Conservation (phyloP, 345 rosid genomes). For the Citrus inodora region DNA sequence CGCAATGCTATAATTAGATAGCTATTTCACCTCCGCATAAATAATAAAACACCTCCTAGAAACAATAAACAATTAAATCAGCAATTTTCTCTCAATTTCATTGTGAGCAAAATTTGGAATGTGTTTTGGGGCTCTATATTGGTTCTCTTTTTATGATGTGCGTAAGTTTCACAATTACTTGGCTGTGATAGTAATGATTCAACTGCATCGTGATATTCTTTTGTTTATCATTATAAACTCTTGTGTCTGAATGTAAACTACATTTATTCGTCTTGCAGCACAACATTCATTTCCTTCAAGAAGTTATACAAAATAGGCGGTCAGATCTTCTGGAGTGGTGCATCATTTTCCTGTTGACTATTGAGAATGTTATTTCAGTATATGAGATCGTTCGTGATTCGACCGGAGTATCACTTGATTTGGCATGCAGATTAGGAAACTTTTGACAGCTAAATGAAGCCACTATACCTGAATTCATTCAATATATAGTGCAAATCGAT, state of each 20-base stretch:
- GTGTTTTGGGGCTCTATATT: background rate
- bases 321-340: conserved; percentile 89
- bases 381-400: conserved; percentile 68
- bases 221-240: background rate
- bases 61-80: background rate
- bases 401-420: conserved; percentile 26
- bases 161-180: background rate
- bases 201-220: background rate
- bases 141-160: background rate
- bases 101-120: background rate
- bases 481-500: background rate
- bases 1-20: background rate
- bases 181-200: background rate
- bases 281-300: conserved; percentile 90
- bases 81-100: background rate
- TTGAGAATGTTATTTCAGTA: conserved; percentile 67
- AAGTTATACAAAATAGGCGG: conserved; percentile 76
- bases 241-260: background rate
- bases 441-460: background rate
- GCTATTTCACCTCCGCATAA: background rate
- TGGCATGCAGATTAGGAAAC: conserved; percentile 4
- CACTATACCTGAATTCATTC: background rate
- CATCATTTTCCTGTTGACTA: conserved; percentile 69
- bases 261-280: conserved; percentile 50
- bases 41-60: background rate